Percentiles rank a stretch among this genome's conserved stretches.
Evolutionary conservation across 805 yeast species (phyloP).

Genomic region (Pichia insulana): DNA sequence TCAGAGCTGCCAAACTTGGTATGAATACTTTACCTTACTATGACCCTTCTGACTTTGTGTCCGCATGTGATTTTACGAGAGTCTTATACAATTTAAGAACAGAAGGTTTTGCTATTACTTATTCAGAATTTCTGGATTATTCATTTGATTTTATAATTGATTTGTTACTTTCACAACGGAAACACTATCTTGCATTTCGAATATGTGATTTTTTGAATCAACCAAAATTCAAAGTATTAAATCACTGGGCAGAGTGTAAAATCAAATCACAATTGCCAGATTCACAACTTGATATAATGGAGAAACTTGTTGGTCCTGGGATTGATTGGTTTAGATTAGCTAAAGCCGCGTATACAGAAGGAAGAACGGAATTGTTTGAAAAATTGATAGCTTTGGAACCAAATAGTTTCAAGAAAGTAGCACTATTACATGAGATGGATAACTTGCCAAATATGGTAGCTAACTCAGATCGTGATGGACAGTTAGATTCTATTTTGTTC

Average conservation of each 20-base stretch:
- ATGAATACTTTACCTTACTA: slow-evolving; percentile 51
- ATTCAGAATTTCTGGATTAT: slow-evolving; percentile 38
- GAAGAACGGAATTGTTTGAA: slow-evolving; percentile 61
- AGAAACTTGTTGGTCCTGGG: slow-evolving; percentile 34
- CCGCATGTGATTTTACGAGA: slow-evolving; percentile 51
- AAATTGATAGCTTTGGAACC: slow-evolving; percentile 64
- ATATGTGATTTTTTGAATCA: slow-evolving; percentile 42
- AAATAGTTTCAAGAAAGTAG: slow-evolving; percentile 48
- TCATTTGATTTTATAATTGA: slow-evolving; percentile 51
- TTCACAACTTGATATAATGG: slow-evolving; percentile 31
- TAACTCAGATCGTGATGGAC: not conserved
- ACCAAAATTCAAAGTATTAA: slow-evolving; percentile 47
- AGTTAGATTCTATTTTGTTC: slow-evolving; percentile 46
- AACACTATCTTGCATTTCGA: slow-evolving; percentile 55
- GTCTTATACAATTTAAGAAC: slow-evolving; percentile 64
- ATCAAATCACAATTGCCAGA: slow-evolving; percentile 45
- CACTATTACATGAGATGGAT: slow-evolving; percentile 50
- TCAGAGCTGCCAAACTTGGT: slow-evolving; percentile 82
- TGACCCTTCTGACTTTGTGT: slow-evolving; percentile 54
- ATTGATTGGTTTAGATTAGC: slow-evolving; percentile 56
- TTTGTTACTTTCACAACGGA: slow-evolving; percentile 48
- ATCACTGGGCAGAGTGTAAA: slow-evolving; percentile 75
- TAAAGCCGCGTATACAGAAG: slow-evolving; percentile 68
- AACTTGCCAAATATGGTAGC: slow-evolving; percentile 48
- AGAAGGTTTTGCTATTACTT: slow-evolving; percentile 60